These are phyloP conservation scores for Phytophthora vignae DNA, from an alignment of 352 stramenopile genomes.

Conservation along the genomic window DNA sequence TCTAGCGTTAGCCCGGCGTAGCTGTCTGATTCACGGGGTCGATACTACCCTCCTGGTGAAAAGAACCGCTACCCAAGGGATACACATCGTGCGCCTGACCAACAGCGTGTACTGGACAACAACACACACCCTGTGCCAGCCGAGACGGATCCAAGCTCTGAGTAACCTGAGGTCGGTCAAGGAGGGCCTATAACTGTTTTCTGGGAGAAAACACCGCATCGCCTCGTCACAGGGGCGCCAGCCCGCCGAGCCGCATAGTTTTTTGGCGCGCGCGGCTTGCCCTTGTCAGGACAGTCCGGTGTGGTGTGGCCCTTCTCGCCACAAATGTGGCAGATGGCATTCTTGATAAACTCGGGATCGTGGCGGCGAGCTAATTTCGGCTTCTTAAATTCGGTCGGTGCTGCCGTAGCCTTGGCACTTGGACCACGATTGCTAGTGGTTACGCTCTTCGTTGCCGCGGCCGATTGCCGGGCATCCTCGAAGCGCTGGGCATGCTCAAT, in stretches of 20 bases:
- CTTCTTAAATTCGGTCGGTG: neutral
- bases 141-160: no score
- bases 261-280: neutral
- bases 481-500: conserved; percentile 8
- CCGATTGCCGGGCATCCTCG: conserved; percentile 6
- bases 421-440: neutral
- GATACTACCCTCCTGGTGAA: no score
- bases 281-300: neutral
- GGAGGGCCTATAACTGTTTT: no score
- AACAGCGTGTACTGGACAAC: no score
- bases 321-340: neutral
- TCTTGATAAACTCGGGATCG: neutral
- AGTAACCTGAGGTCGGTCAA: no score
- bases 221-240: neutral
- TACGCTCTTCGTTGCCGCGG: neutral
- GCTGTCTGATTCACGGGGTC: no score
- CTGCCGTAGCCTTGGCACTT: neutral
- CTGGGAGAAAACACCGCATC: no score
- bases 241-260: neutral
- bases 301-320: neutral
- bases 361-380: neutral
- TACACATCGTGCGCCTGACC: no score
- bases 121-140: no score
- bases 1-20: no score
- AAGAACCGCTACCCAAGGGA: no score